These are phyloP conservation scores for Noccaea bulbosa DNA, from an alignment of 345 rosid species.

Conservation along the genomic window DNA sequence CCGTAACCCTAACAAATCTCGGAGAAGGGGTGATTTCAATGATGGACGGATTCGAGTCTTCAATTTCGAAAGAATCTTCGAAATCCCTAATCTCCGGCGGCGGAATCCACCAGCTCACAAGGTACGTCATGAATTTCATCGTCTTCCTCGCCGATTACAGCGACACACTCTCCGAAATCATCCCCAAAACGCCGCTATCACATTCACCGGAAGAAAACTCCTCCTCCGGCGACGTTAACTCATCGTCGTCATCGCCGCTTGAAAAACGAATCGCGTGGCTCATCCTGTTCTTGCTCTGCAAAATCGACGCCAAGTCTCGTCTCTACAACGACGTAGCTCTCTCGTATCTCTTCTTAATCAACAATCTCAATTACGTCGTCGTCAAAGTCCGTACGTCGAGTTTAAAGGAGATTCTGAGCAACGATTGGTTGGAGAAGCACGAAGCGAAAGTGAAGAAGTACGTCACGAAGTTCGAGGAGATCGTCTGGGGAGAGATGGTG, in stretches of 20 bases:
- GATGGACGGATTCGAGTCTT: constrained; percentile 63
- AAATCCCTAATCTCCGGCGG: constrained; percentile 50
- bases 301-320: constrained; percentile 67
- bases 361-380: constrained; percentile 75
- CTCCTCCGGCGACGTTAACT: constrained; percentile 45
- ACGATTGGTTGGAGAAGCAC: constrained; percentile 65
- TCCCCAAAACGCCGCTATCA: constrained; percentile 45
- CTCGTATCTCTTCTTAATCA: constrained; percentile 74
- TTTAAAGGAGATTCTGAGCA: constrained; percentile 53
- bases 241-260: constrained; percentile 31
- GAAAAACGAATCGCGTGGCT: constrained; percentile 63
- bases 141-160: constrained; percentile 66
- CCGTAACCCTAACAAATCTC: constrained; percentile 51
- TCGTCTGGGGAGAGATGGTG: constrained; percentile 65
- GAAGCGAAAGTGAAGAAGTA: constrained; percentile 61
- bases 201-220: constrained; percentile 48
- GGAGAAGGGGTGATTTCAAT: constrained; percentile 52
- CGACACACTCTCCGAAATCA: constrained; percentile 47
- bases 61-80: constrained; percentile 61
- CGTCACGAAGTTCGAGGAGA: constrained; percentile 61
- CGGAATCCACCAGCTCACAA: constrained; percentile 62
- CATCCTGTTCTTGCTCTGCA: constrained; percentile 72
- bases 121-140: constrained; percentile 59
- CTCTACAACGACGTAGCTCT: constrained; percentile 63
- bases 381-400: constrained; percentile 62